A percentile compares a stretch with the other conserved stretches of the same genome.
These are phyloP conservation scores for Fusarium sp. DNA, from an alignment of 2,329 filamentous ascomycete genomes.

Conservation along the genomic window DNA sequence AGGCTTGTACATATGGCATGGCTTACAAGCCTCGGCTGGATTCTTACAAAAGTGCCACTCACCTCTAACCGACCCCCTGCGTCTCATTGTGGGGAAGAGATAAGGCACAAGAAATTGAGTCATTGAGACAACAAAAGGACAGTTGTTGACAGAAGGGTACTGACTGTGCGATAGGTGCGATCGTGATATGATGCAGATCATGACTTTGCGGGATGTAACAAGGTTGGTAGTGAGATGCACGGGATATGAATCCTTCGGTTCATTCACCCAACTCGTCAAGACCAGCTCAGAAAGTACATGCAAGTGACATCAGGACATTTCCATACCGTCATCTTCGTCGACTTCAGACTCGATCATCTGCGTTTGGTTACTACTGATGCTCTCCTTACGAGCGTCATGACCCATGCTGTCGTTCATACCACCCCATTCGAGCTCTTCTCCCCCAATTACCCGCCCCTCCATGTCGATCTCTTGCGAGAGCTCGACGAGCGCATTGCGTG, in stretches of 20 bases:
- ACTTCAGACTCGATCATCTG: slow-evolving; percentile 69
- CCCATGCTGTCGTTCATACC: slow-evolving; percentile 60
- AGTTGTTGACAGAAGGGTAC: not conserved
- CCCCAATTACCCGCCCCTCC: slow-evolving; percentile 90
- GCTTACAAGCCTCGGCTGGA: not conserved
- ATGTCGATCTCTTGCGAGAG: slow-evolving; percentile 93
- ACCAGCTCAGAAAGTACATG: not conserved
- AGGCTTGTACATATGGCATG: not conserved
- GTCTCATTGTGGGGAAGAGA: not conserved
- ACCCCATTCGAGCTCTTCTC: slow-evolving; percentile 80
- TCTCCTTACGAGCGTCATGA: slow-evolving; percentile 66
- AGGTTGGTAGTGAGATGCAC: slow-evolving; percentile 3
- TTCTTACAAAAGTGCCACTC: slow-evolving; percentile 15
- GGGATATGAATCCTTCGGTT: slow-evolving; percentile 3
- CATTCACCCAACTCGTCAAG: not conserved
- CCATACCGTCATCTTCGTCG: slow-evolving; percentile 74
- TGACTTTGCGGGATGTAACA: slow-evolving; percentile 13
- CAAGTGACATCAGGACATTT: slow-evolving; percentile 59
- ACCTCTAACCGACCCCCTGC: slow-evolving; percentile 3
- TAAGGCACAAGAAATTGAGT: slow-evolving; percentile 2
- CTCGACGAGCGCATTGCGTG: slow-evolving; percentile 84
- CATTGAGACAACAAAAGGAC: slow-evolving; percentile 6
- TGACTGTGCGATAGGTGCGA: slow-evolving; percentile 10
- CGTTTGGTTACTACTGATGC: slow-evolving; percentile 70
- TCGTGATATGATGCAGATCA: slow-evolving; percentile 24